Evolutionary conservation across 1,284 basidiomycete genomes (phyloP).

Genomic region (Cutaneotrichosporon cavernicola): DNA sequence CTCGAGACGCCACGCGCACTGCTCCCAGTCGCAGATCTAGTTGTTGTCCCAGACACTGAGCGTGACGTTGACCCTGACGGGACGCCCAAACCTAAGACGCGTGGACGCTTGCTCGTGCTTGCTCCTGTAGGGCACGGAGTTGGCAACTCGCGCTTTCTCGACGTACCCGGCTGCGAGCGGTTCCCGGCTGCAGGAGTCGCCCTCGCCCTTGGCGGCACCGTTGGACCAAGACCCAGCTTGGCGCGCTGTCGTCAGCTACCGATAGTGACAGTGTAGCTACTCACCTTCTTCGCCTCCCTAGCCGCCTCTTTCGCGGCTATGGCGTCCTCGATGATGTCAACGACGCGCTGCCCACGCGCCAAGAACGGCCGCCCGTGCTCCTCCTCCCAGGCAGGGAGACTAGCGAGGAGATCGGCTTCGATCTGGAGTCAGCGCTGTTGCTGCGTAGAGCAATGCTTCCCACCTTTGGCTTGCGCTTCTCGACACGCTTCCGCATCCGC

Average conservation of each 20-base stretch:
- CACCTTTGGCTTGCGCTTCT: conserved; percentile 89
- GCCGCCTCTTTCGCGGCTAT: conserved; percentile 62
- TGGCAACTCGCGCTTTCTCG: conserved; percentile 41
- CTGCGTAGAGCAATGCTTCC: not conserved
- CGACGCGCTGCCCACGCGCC: conserved; percentile 78
- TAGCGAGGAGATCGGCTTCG: conserved; percentile 77
- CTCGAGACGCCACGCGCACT: conserved; percentile 1
- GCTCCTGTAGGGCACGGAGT: conserved; percentile 30
- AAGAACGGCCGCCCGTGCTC: conserved; percentile 73
- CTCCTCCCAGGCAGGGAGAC: conserved; percentile 85
- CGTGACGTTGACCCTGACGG: not conserved
- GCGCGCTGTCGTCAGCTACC: conserved; percentile 30
- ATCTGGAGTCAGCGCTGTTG: conserved; percentile 58
- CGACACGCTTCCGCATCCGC: conserved; percentile 95
- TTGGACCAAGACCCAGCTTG: conserved; percentile 25
- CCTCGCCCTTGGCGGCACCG: conserved; percentile 21
- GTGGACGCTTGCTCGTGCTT: conserved; percentile 21
- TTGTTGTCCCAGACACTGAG: not conserved
- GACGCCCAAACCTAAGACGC: conserved; percentile 2
- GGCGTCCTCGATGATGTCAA: conserved; percentile 72
- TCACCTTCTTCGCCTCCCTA: conserved; percentile 69
- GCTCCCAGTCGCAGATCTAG: not conserved
- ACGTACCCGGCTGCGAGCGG: conserved; percentile 6
- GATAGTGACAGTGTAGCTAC: conserved; percentile 7
- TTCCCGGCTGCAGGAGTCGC: conserved; percentile 26